Conservation (phyloP, 2,329 filamentous ascomycete genomes). For the Juglanconis oblonga region DNA sequence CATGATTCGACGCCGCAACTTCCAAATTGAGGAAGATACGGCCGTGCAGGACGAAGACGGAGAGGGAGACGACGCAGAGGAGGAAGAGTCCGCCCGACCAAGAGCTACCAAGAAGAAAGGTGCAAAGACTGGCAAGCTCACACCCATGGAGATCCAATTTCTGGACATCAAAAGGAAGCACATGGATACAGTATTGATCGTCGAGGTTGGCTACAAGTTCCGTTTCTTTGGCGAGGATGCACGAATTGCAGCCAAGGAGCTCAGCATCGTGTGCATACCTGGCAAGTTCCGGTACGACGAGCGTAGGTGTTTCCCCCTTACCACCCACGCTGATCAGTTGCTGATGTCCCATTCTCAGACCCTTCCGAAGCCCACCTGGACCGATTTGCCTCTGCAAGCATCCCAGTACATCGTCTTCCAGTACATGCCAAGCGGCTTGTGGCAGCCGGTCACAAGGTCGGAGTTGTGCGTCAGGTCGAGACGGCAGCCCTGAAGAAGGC, state of each 20-base stretch:
- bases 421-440: constrained; percentile 94
- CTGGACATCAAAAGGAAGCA: constrained; percentile 91
- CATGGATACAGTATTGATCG: constrained; percentile 82
- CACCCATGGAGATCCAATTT: constrained; percentile 90
- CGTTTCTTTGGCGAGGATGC: constrained; percentile 97
- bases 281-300: constrained; percentile 95
- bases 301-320: constrained; percentile 44
- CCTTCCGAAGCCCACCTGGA: constrained; percentile 88
- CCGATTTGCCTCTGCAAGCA: constrained; percentile 91
- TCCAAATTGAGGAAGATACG: constrained; percentile 50
- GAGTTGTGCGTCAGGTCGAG: constrained; percentile 90
- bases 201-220: constrained; percentile 98
- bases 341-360: constrained; percentile 42
- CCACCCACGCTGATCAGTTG: no score
- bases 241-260: constrained; percentile 78
- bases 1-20: constrained; percentile 60
- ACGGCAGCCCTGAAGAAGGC: constrained; percentile 94
- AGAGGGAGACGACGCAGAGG: constrained; percentile 56
- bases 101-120: constrained; percentile 63
- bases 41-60: constrained; percentile 46
- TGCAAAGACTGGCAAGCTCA: constrained; percentile 72
- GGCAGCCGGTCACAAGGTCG: constrained; percentile 90
- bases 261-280: constrained; percentile 94
- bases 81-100: constrained; percentile 44
- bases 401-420: constrained; percentile 85